Evolutionary conservation across 331 rosid genomes (phyloP).

Genomic region (Dryas integrifolia): DNA sequence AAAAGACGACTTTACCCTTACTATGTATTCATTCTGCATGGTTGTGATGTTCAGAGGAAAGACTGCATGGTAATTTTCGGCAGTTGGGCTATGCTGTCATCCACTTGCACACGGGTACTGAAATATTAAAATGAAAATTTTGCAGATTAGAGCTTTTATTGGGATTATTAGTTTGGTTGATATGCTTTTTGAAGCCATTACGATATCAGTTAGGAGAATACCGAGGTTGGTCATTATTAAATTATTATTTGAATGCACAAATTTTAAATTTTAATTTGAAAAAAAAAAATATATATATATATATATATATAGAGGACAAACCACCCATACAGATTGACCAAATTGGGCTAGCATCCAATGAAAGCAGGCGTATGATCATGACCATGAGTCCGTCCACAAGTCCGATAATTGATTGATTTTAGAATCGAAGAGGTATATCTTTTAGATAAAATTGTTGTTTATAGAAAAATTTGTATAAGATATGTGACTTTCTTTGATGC

Average conservation of each 20-base stretch:
- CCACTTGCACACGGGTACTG: conserved; percentile 13
- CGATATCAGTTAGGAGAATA: conserved; percentile 7
- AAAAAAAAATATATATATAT: too few species aligned
- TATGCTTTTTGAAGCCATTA: conserved; percentile 2
- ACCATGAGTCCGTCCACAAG: too few species aligned
- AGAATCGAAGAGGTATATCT: too few species aligned
- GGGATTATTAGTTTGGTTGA: conserved; percentile 11
- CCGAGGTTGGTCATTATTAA: conserved; percentile 1
- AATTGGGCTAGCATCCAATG: too few species aligned
- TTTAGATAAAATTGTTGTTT: too few species aligned
- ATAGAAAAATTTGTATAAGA: too few species aligned
- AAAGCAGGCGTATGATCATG: too few species aligned
- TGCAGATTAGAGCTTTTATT: background rate
- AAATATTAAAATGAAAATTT: background rate
- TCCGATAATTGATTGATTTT: too few species aligned
- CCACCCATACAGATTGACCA: too few species aligned
- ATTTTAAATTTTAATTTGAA: too few species aligned
- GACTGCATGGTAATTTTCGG: background rate
- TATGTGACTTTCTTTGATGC: too few species aligned
- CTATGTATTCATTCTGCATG: background rate
- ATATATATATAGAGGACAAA: too few species aligned
- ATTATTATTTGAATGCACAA: background rate
- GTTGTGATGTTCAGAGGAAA: background rate
- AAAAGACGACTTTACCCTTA: conserved; percentile 7
- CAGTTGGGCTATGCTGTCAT: background rate